Base-by-base conservation (phyloP, 371 early-diverging fungal species). In the Blyttiomyces sp. region DNA sequence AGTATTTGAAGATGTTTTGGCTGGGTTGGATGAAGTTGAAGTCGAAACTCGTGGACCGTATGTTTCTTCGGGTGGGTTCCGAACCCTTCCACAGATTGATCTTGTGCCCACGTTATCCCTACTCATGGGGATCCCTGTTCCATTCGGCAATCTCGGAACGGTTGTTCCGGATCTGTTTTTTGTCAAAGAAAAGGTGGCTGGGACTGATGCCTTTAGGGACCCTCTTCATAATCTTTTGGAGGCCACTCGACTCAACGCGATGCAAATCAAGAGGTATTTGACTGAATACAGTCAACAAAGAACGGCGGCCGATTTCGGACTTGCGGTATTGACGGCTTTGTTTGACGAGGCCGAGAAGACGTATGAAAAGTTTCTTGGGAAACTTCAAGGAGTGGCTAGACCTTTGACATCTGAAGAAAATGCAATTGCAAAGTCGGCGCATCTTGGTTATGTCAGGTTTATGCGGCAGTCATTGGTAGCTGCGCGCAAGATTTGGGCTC, bases 401-500 rank as follows among this genome's bases (percentile, higher is more conserved):
- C 11, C n/a, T 17, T 31, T 7, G 19, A 24, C 19, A 0, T 17
- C 17, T 24, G 26, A 43, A 23, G 51, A 30, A 28, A 33, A 32
- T 4, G 60, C 34, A 11, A 36, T n/a, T 19, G 24, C 19, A 39
- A n/a, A 28, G 17, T 32, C 19, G 7, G 39, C 61, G 2, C 69
- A 69, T 51, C 48, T 70, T 16, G n/a, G 51, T 27, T 90, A 90
- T 61, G 77, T 82, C 32, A 65, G 68, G 3, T 93, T 89, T 54
- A 70, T 88, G 48, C 74, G 88, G 1, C 66, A 71, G 13, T 80
- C 89, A 0, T 75, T 95, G 27, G 76, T 81, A 11, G 83, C 84
- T 23, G 87, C 91, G 54, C 84, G 91, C 16, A 73, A 82, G 21
- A 84, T 90, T 43, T 97, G 97, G 96, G 93, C 95, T 4, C 90